A percentile compares a stretch with the other conserved stretches of the same genome.
Conservation (phyloP, 768 basidiomycete species). For the Hericium rajendrae region DNA sequence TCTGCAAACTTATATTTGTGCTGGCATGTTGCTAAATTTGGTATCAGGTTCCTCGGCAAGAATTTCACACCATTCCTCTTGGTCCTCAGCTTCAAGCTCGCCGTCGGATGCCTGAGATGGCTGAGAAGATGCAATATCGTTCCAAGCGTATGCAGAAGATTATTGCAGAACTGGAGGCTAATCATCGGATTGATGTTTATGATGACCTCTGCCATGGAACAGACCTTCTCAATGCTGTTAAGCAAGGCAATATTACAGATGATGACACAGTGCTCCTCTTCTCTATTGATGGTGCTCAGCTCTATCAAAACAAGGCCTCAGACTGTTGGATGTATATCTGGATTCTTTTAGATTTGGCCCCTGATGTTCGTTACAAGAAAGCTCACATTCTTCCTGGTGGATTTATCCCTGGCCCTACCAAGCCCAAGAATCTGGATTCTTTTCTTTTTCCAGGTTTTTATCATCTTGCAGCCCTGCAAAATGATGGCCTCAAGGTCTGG, state of each 20-base stretch:
- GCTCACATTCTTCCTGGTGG: slow-evolving; percentile 22
- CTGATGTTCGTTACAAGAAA: slow-evolving; percentile 22
- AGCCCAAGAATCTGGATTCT: slow-evolving; percentile 23
- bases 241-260: slow-evolving; percentile 13
- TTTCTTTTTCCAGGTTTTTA: slow-evolving; percentile 24
- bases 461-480: slow-evolving; percentile 24
- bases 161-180: background rate
- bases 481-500: slow-evolving; percentile 17
- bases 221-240: slow-evolving; percentile 19
- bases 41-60: background rate
- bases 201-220: slow-evolving; percentile 15
- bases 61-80: slow-evolving; percentile 14
- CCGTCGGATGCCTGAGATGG: background rate
- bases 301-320: slow-evolving; percentile 27
- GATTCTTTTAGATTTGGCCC: slow-evolving; percentile 26
- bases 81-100: slow-evolving; percentile 14
- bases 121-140: slow-evolving; percentile 8
- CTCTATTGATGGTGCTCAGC: slow-evolving; percentile 32
- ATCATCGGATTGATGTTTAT: background rate
- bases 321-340: slow-evolving; percentile 28
- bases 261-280: slow-evolving; percentile 25
- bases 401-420: slow-evolving; percentile 25
- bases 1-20: too few species aligned
- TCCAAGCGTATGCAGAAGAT: background rate
- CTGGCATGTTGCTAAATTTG: too few species aligned